Evolutionary conservation across 306 rosid genomes (phyloP).

Genomic region (Dalbergia oliveri): DNA sequence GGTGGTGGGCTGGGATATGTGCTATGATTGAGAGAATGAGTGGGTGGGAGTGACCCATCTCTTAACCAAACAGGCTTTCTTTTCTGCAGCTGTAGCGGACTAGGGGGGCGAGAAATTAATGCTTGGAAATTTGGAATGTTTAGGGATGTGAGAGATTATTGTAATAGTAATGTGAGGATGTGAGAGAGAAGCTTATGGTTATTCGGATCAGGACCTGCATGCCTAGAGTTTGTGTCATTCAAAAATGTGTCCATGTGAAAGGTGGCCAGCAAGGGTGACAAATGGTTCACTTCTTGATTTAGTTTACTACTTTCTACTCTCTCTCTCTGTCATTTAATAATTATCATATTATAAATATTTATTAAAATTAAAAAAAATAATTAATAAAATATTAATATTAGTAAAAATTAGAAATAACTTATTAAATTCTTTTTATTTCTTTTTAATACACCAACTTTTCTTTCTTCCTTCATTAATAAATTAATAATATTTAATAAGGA

Average conservation of each 20-base stretch:
- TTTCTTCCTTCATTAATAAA: too few relatives aligned
- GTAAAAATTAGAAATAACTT: too few relatives aligned
- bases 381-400: too few relatives aligned
- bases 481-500: too few relatives aligned
- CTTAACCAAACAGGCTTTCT: conserved; percentile 67
- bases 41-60: conserved; percentile 87
- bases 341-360: too few relatives aligned
- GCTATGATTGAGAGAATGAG: conserved; percentile 93
- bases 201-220: neutral
- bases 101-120: conserved; percentile 83
- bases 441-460: too few relatives aligned
- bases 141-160: conserved; percentile 32
- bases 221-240: conserved; percentile 24
- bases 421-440: too few relatives aligned
- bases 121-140: conserved; percentile 62
- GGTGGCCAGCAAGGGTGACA: neutral
- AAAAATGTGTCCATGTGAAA: neutral
- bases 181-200: neutral
- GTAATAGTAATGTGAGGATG: neutral
- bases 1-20: conserved; percentile 10
- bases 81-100: conserved; percentile 95
- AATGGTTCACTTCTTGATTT: too few relatives aligned
- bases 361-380: too few relatives aligned
- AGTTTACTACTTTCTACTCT: too few relatives aligned
- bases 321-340: too few relatives aligned